Evolutionary conservation across 768 basidiomycete species (phyloP), one percentile per base, ranked within the genome.

Genomic region (Agaricus blazei): DNA sequence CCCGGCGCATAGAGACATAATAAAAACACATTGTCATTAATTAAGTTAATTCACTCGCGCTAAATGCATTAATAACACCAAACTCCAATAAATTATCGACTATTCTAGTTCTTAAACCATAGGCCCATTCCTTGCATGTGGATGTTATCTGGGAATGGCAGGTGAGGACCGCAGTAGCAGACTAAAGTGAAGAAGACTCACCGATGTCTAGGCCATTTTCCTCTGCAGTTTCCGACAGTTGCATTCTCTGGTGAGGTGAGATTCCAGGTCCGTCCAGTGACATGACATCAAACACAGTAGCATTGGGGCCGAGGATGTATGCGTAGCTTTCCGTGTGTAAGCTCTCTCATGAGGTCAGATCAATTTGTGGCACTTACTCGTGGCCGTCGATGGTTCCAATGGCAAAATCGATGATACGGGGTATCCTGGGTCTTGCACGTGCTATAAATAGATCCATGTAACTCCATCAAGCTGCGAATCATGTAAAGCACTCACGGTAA

Each of bases 381-480:
- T 72, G 72, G 4, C 59, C 58, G 11, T 67, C 68, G 40, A 78
- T 64, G 2, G 69, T 62, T 9, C 69, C 75, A 26, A 76, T 62
- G 42, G 72, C 74, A 44, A 70, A 72, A 63, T 77, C 76, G 36
- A 75, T 72, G 24, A 72, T 72, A 66, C 72, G 6, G 68, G 14
- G 64, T 67, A 2, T 4, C 7, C 34, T 4, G 63, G 56, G n/a
- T 64, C 65, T 62, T 73, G 72, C 8, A 66, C 59, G 60, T 76
- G 74, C 72, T 72, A 49, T 43, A 36, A 29, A 42, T 58, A 9
- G 29, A 47, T 27, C 5, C 31, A 34, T 34, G 43, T 34, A 7
- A 29, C 4, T 15, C 3, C 15, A 41, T 8, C 5, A 23, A 19
- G n/a, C 15, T 14, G 24, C 19, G 15, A n/a, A 12, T 29, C 15